phyloP scores from a whole-genome alignment of 2,329 filamentous ascomycete genomes.

The Curvularia sp. region DNA sequence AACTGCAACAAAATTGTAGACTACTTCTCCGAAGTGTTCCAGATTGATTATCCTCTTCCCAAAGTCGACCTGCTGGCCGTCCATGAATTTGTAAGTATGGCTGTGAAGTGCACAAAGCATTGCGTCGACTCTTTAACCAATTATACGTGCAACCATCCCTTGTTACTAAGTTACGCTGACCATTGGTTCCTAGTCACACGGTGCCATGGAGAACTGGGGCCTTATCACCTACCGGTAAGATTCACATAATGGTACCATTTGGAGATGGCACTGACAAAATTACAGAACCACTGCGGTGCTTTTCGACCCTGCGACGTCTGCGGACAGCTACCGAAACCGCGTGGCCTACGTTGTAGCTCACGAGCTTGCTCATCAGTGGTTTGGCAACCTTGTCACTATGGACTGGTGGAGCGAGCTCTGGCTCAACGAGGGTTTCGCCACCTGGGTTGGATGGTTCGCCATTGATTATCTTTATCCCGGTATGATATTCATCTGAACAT shows the following conservation, averaged over 20 bases:
- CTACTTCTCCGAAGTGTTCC: slow-evolving; percentile 95
- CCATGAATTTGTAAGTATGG: slow-evolving; percentile 79
- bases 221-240: slow-evolving; percentile 84
- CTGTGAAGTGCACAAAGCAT: slow-evolving; percentile 9
- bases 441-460: slow-evolving; percentile 96
- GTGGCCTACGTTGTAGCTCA: slow-evolving; percentile 98
- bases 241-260: neutral
- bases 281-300: slow-evolving; percentile 80
- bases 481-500: slow-evolving; percentile 38
- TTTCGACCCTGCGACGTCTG: slow-evolving; percentile 92
- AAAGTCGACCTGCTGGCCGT: slow-evolving; percentile 97
- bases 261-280: neutral
- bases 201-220: slow-evolving; percentile 99
- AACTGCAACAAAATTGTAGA: slow-evolving; percentile 94
- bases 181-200: slow-evolving; percentile 62
- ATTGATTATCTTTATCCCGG: slow-evolving; percentile 87
- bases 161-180: slow-evolving; percentile 49
- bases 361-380: slow-evolving; percentile 96
- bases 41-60: slow-evolving; percentile 82
- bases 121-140: slow-evolving; percentile 47
- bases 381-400: slow-evolving; percentile 94
- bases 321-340: slow-evolving; percentile 87
- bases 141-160: slow-evolving; percentile 48
- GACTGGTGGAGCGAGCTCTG: slow-evolving; percentile 92
- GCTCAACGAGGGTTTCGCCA: slow-evolving; percentile 96